Evolutionary conservation across 169 alveolate genomes (phyloP).

Genomic region (Plasmodium chabaudi): DNA sequence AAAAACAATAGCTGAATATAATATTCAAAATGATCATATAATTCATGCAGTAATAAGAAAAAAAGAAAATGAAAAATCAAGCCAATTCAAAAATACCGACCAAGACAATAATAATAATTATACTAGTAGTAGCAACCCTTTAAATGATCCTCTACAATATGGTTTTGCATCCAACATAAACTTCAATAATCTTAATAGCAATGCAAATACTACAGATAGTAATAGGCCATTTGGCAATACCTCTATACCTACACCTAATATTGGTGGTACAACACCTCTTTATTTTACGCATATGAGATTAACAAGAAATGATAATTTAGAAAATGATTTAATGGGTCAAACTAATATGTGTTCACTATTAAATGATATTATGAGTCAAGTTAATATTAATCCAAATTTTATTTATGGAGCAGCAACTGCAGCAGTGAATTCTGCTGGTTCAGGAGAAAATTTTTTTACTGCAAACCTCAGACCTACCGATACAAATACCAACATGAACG

Average conservation of each 20-base stretch:
- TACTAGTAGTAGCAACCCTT: background rate
- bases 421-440: background rate
- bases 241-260: background rate
- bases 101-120: slow-evolving; percentile 8
- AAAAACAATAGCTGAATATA: slow-evolving; percentile 49
- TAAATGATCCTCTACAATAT: slow-evolving; percentile 34
- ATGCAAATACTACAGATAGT: slow-evolving; percentile 2
- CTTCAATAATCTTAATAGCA: slow-evolving; percentile 2
- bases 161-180: slow-evolving; percentile 13
- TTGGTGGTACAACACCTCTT: slow-evolving; percentile 19
- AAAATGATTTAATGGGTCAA: slow-evolving; percentile 59
- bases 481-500: slow-evolving; percentile 7
- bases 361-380: slow-evolving; percentile 72
- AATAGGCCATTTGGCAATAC: background rate
- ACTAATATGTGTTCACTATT: slow-evolving; percentile 43
- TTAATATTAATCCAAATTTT: slow-evolving; percentile 38
- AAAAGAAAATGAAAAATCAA: slow-evolving; percentile 14
- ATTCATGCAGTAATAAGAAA: slow-evolving; percentile 71
- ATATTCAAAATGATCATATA: slow-evolving; percentile 65
- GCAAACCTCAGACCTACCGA: slow-evolving; percentile 2
- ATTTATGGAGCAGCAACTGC: slow-evolving; percentile 11
- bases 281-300: slow-evolving; percentile 73
- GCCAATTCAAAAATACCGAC: background rate
- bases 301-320: slow-evolving; percentile 58
- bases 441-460: background rate